phyloP scores from a whole-genome alignment of 352 stramenopile genomes.

The Pythium myriotylum region DNA sequence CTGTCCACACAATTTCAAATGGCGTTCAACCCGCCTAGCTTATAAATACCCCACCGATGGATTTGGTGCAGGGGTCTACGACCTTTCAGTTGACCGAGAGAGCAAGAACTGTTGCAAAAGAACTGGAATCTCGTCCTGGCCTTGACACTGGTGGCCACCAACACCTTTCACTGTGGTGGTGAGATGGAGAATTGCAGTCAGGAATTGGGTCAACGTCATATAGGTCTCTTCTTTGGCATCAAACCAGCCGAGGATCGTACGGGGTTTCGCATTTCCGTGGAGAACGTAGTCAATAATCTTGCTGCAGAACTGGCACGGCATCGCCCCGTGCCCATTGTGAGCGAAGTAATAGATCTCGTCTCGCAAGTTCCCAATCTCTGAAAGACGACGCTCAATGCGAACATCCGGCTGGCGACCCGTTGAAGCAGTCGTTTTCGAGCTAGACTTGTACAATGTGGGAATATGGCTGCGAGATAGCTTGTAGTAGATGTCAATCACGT shows the following conservation, averaged over 20 bases:
- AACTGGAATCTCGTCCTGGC: constrained; percentile 18
- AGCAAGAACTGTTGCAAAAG: constrained; percentile 18
- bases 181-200: constrained; percentile 14
- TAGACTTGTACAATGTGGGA: constrained; percentile 7
- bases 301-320: constrained; percentile 19
- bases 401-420: constrained; percentile 4
- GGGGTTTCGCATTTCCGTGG: constrained; percentile 16
- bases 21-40: constrained; percentile 3
- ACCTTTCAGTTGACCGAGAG: neutral
- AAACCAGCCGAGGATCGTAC: constrained; percentile 6
- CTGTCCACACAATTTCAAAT: no score
- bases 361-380: constrained; percentile 21
- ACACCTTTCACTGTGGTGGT: constrained; percentile 21
- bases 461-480: constrained; percentile 18
- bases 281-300: constrained; percentile 18
- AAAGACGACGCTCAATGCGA: constrained; percentile 21
- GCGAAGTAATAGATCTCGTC: constrained; percentile 29
- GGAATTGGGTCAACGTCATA: constrained; percentile 19
- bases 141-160: constrained; percentile 15
- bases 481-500: constrained; percentile 25
- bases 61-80: no score
- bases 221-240: constrained; percentile 10
- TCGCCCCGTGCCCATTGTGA: constrained; percentile 20
- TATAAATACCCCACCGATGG: neutral
- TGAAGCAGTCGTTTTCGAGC: neutral